Percentiles rank a stretch among this genome's conserved stretches.
Conservation (phyloP, 306 rosid species). For the Pachyrhizus erosus region DNA sequence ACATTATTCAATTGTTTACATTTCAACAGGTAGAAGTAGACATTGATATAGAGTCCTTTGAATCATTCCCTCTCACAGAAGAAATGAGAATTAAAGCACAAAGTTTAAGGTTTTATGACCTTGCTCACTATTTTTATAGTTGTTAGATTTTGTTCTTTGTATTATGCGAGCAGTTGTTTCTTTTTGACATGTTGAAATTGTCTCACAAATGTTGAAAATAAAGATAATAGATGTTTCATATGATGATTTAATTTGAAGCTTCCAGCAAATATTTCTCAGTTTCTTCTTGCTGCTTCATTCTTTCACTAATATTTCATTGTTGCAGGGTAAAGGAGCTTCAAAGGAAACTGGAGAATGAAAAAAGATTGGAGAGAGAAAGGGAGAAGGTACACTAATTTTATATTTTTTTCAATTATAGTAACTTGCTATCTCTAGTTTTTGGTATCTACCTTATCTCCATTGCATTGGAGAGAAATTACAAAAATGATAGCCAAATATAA, state of each 20-base stretch:
- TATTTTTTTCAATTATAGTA: not conserved
- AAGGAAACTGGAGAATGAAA: constrained; percentile 55
- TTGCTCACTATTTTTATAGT: constrained; percentile 11
- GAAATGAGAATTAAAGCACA: constrained; percentile 67
- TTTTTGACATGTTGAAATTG: not conserved
- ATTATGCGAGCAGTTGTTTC: not conserved
- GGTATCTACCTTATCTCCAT: not conserved
- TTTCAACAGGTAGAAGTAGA: constrained; percentile 64
- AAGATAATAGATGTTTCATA: not conserved
- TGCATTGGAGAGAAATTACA: not conserved
- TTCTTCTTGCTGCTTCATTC: constrained; percentile 15
- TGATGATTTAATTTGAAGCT: not conserved
- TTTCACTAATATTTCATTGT: constrained; percentile 17
- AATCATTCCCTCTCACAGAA: constrained; percentile 68
- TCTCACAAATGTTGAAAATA: not conserved
- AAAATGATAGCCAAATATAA: not conserved
- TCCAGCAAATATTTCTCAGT: not conserved
- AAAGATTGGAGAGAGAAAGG: constrained; percentile 53
- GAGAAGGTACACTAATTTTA: constrained; percentile 64
- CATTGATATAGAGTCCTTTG: constrained; percentile 59
- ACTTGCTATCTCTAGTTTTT: not conserved
- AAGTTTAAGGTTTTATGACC: constrained; percentile 56
- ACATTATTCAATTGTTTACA: constrained; percentile 32
- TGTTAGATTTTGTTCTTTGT: not conserved
- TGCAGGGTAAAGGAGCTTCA: constrained; percentile 55